Base-by-base conservation (phyloP, 768 basidiomycete genomes). In the Pleurotus cornucopiae region DNA sequence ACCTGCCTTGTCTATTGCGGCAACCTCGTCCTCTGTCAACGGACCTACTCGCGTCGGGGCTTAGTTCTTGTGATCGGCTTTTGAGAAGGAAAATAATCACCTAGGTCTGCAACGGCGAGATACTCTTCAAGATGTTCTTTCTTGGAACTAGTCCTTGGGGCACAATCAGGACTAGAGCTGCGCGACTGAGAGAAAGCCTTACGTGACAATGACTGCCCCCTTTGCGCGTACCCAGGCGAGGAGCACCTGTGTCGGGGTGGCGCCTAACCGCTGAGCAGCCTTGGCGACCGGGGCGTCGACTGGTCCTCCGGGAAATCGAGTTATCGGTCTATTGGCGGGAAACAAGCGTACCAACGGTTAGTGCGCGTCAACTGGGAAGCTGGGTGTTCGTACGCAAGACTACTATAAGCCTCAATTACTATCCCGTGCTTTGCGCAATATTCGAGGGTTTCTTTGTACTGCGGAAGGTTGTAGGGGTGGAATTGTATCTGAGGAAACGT, bases 191-290 rank as follows among this genome's bases (percentile, higher is more conserved):
- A 41, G 30, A 41, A 23, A 44, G 34, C 69, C 78, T 51, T 64
- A 84, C 84, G 87, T 89, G 58, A 89, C 84, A 49, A 88, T 79
- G 5, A 83, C 80, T 1, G 75, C 80, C 26, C 83, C 83, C 64
- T 91, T 91, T 26, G 78, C 76, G 61, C 75, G 78, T 1, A 82
- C 82, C 89, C 89, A 91, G 1, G 78, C 69, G 49, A 91, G 78
- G 20, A 91, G 69, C 37, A 89, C 82, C 61, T 91, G 89, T 1
- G 78, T 80, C 0, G 83, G 74, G 2, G 79, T 79, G n/a, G 79
- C 80, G 5, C 78, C 76, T 5, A 84, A 68, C 21, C 81, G 72
- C 39, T 73, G 68, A 0, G 86, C 86, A 12, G 81, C 79, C 14
- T 73, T 73, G 12, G 72, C 62, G 6, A 91, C 67, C 2, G 80